Evolutionary conservation across 169 alveolate genomes (phyloP), one percentile per base, ranked within the genome.

Genomic region (Amoebophrya sp.): DNA sequence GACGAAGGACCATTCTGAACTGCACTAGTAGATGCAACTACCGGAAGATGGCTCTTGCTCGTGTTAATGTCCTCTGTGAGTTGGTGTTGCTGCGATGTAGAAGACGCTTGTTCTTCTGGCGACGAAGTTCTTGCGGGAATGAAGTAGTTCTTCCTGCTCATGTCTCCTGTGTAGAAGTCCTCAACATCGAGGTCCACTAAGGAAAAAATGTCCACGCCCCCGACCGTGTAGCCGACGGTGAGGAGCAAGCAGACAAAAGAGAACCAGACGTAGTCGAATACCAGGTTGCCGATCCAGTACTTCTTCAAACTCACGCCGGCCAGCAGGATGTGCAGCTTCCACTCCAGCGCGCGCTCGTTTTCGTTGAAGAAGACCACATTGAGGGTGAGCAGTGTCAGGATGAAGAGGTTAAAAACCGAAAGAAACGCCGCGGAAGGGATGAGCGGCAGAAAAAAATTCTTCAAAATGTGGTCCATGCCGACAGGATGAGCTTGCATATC

Each of bases 281-380:
- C 18, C 38, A 66, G 7, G 83, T 66, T 66, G 29, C 83, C 83
- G 32, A 66, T 2, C 83, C 83, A 66, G 83, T 66, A 66, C 35
- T 66, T 66, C 32, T 25, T 2, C 35, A 66, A 25, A 2, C 35
- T 12, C 12, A 66, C 32, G 12, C 83, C 83, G 10, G 83, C 1
- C 29, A 66, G 83, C 38, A 66, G 83, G 83, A 66, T 66, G 83
- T 66, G 83, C 83, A 66, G 83, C 35, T 66, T 66, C 83, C 83
- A 66, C 83, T 66, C 83, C 10, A 25, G 83, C 35, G 83, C 83
- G 35, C 18, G 2, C 35, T 66, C 83, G 83, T 66, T 66, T 25
- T 66, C 83, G 39, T 0, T 25, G 83, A 66, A 66, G 35, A 12
- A 66, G 7, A 25, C 83, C 10, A 66, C 83, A 25, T 66, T 66